Percentiles rank a stretch among this genome's conserved stretches.
Evolutionary conservation across 2,329 filamentous ascomycete species (phyloP).

Genomic region (Fusarium sp.): DNA sequence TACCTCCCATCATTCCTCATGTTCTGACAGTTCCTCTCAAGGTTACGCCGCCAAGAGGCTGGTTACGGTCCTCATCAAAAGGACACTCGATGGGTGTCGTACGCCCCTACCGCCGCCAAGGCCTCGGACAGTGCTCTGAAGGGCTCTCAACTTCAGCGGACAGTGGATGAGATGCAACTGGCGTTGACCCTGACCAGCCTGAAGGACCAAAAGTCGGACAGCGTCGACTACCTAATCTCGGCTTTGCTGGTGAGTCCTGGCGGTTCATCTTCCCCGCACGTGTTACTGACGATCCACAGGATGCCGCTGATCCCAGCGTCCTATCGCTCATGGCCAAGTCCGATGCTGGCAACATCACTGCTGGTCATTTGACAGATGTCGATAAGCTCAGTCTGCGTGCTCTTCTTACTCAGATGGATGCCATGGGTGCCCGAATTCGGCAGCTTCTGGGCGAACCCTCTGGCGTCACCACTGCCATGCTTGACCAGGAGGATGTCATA

Average conservation of each 20-base stretch:
- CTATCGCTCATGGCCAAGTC: slow-evolving; percentile 66
- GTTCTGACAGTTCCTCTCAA: slow-evolving; percentile 43
- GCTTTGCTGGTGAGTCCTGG: slow-evolving; percentile 73
- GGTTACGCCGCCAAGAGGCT: slow-evolving; percentile 57
- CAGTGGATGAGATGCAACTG: slow-evolving; percentile 76
- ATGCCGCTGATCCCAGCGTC: slow-evolving; percentile 62
- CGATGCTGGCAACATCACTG: slow-evolving; percentile 61
- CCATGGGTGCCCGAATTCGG: slow-evolving; percentile 61
- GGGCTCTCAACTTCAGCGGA: slow-evolving; percentile 59
- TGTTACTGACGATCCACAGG: slow-evolving; percentile 51
- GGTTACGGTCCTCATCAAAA: slow-evolving; percentile 54
- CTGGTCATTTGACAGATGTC: slow-evolving; percentile 56
- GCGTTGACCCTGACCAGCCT: slow-evolving; percentile 76
- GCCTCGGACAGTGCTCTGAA: slow-evolving; percentile 38
- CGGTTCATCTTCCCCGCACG: slow-evolving; percentile 2
- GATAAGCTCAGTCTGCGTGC: slow-evolving; percentile 65
- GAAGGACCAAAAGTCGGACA: slow-evolving; percentile 64
- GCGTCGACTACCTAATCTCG: slow-evolving; percentile 69
- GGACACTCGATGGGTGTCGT: slow-evolving; percentile 52
- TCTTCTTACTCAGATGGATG: slow-evolving; percentile 65
- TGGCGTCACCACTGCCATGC: slow-evolving; percentile 33
- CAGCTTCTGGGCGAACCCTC: slow-evolving; percentile 56
- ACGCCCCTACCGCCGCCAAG: slow-evolving; percentile 44
- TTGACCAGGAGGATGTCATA: slow-evolving; percentile 47
- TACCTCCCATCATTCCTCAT: not conserved